Evolutionary conservation across 1,284 basidiomycete genomes (phyloP).

Genomic region (Rhodotorula sp.): DNA sequence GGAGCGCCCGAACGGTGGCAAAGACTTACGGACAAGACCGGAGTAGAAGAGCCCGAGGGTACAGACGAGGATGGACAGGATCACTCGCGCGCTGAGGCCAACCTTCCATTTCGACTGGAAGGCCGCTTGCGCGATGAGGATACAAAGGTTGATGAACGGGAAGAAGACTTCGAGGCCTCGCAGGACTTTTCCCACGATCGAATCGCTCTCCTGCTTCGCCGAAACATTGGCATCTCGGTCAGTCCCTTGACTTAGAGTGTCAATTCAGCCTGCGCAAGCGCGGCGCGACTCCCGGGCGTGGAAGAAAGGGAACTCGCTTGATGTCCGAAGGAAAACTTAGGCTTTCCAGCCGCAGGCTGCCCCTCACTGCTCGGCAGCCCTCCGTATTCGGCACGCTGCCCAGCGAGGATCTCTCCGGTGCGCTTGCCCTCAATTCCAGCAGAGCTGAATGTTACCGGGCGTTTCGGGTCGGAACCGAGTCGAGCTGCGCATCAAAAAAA

Average conservation of each 20-base stretch:
- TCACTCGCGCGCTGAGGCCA: conserved; percentile 19
- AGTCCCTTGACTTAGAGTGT: too few relatives aligned
- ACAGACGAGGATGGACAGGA: conserved; percentile 19
- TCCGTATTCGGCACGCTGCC: not conserved
- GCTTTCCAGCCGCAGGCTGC: not conserved
- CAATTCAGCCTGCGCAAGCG: conserved; percentile 4
- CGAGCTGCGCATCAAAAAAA: not conserved
- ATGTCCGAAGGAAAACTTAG: conserved; percentile 7
- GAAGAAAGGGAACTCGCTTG: conserved; percentile 1
- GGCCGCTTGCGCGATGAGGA: conserved; percentile 40
- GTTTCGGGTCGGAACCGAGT: conserved; percentile 1
- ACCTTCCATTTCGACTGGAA: conserved; percentile 37
- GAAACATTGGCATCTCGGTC: too few relatives aligned
- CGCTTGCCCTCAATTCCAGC: conserved; percentile 20
- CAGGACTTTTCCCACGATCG: conserved; percentile 14
- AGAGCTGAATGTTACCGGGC: not conserved
- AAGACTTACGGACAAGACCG: conserved; percentile 20
- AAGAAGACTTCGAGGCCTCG: not conserved
- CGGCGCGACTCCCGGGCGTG: conserved; percentile 6
- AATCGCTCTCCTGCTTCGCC: not conserved
- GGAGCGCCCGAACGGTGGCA: too few relatives aligned
- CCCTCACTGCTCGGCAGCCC: conserved; percentile 1
- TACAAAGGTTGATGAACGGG: conserved; percentile 33
- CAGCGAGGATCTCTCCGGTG: conserved; percentile 8
- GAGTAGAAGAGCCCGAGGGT: conserved; percentile 21